Evolutionary conservation across 108 stramenopile genomes (phyloP).

Genomic region (Asterionellopsis glacialis): DNA sequence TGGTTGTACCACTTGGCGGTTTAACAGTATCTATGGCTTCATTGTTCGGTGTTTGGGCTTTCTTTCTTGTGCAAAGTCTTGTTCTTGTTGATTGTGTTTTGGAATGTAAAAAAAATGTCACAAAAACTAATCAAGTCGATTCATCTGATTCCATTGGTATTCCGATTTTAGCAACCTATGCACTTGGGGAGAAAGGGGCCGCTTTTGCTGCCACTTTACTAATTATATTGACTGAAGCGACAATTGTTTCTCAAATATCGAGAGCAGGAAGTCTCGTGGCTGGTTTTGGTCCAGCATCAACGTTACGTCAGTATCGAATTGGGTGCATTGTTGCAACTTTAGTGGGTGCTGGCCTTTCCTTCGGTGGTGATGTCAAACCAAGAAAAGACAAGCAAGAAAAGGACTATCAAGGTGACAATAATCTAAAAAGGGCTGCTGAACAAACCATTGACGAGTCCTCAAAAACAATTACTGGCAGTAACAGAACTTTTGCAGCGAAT

Average conservation of each 20-base stretch:
- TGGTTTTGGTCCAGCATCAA: not conserved
- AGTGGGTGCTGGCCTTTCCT: constrained; percentile 5
- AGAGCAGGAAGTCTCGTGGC: constrained; percentile 11
- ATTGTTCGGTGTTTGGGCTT: too few relatives aligned
- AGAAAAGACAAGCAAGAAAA: too few relatives aligned
- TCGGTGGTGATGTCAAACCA: constrained; percentile 3
- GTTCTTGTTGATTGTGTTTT: too few relatives aligned
- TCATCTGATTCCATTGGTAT: too few relatives aligned
- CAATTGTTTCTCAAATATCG: constrained; percentile 17
- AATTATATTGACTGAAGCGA: constrained; percentile 8
- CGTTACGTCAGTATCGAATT: constrained; percentile 4
- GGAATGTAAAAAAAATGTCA: too few relatives aligned
- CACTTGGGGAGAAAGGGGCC: not conserved
- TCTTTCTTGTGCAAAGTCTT: too few relatives aligned
- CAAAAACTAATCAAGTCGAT: not conserved
- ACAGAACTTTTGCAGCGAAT: not conserved
- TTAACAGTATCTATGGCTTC: too few relatives aligned
- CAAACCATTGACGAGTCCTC: too few relatives aligned
- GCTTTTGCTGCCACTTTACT: not conserved
- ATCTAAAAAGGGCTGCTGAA: too few relatives aligned
- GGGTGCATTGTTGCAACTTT: constrained; percentile 11
- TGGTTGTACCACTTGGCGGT: too few relatives aligned
- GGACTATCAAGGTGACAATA: too few relatives aligned
- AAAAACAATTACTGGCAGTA: too few relatives aligned
- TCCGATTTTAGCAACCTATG: not conserved